These are phyloP conservation scores for Kodamaea jinghongensis DNA, from an alignment of 805 yeast species.

Conservation along the genomic window DNA sequence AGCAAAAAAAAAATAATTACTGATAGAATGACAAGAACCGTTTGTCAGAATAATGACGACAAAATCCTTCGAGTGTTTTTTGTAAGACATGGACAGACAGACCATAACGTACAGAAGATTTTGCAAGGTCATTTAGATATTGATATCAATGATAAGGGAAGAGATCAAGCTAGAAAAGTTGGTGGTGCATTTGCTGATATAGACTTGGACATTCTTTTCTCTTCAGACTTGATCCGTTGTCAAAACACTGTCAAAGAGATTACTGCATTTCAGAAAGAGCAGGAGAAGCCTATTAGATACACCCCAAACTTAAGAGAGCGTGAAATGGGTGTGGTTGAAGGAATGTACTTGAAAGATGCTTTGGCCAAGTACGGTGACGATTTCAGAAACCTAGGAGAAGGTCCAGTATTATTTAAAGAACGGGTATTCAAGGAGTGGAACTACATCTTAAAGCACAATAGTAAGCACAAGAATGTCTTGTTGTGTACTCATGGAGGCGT, in stretches of 20 bases:
- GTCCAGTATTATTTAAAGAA: constrained; percentile 39
- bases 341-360: constrained; percentile 69
- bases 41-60: constrained; percentile 31
- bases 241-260: constrained; percentile 54
- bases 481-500: constrained; percentile 83
- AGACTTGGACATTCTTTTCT: constrained; percentile 44
- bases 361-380: constrained; percentile 54
- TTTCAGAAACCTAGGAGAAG: constrained; percentile 69
- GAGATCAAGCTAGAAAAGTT: constrained; percentile 54
- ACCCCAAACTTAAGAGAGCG: constrained; percentile 64
- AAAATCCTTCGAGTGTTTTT: constrained; percentile 50
- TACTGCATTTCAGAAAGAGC: constrained; percentile 20
- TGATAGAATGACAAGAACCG: constrained; percentile 17
- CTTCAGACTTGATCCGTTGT: constrained; percentile 60
- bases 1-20: too few relatives aligned
- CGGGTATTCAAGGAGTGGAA: constrained; percentile 52
- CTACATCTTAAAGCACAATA: constrained; percentile 33
- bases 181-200: constrained; percentile 45
- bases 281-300: constrained; percentile 17
- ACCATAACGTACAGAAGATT: constrained; percentile 63
- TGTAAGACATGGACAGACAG: constrained; percentile 84
- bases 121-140: constrained; percentile 79
- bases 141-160: constrained; percentile 60
- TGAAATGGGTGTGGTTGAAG: constrained; percentile 73
- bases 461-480: constrained; percentile 47